Percentiles rank a stretch among this genome's conserved stretches.
These are phyloP conservation scores for Spinacia oleracea DNA, from an alignment of 179 eudicot species.

Conservation along the genomic window DNA sequence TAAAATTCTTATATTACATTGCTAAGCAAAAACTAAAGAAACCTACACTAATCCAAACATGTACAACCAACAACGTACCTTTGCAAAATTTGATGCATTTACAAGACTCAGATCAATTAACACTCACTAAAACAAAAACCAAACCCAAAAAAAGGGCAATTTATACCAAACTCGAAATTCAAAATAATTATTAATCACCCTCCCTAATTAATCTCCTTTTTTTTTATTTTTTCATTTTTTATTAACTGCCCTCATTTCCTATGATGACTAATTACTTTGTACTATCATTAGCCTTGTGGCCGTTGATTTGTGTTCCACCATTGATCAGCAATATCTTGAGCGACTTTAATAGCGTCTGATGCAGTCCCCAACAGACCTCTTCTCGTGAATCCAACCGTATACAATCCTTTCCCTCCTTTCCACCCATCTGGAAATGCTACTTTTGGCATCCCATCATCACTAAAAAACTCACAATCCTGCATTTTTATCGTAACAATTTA, in stretches of 20 bases:
- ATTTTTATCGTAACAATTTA: not conserved
- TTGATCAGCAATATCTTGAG: conserved; percentile 58
- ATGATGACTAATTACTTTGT: conserved; percentile 9
- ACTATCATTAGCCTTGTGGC: not conserved
- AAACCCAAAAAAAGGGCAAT: conserved; percentile 1
- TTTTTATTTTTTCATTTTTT: not conserved
- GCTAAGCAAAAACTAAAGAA: not conserved
- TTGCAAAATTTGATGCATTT: conserved; percentile 48
- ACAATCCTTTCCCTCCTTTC: conserved; percentile 83
- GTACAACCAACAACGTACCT: conserved; percentile 23
- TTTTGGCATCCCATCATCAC: conserved; percentile 74
- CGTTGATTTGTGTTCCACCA: conserved; percentile 36
- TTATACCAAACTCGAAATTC: not conserved
- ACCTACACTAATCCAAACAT: conserved; percentile 18
- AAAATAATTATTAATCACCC: not conserved
- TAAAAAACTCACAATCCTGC: conserved; percentile 71
- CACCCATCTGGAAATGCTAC: conserved; percentile 78
- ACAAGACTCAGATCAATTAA: conserved; percentile 28
- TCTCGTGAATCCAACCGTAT: conserved; percentile 80
- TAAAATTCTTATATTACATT: conserved; percentile 8
- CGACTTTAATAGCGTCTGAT: conserved; percentile 66
- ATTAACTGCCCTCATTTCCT: not conserved
- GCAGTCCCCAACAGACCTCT: conserved; percentile 77
- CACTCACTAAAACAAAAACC: not conserved
- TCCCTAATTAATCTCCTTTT: not conserved